Evolutionary conservation across 495 filamentous ascomycete genomes (phyloP), one percentile per base, ranked within the genome.

Genomic region (Neurospora discreta): DNA sequence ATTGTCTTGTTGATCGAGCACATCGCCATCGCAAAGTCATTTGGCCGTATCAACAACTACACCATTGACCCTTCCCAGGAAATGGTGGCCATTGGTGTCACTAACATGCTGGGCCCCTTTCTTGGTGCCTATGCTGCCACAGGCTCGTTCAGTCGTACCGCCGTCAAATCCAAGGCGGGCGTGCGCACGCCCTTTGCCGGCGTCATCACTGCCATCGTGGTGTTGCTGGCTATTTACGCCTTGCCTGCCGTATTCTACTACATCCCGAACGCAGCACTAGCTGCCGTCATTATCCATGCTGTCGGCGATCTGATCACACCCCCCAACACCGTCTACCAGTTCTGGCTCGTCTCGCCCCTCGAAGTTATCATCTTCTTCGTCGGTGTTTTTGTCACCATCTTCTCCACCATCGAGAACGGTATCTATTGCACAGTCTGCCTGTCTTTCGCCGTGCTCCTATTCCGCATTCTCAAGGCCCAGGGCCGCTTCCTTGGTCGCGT

Each of bases 21-120:
- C 78, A 94, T 95, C 74, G 91, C 96, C n/a, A 99, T 99, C 73
- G 93, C 94, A 41, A 99, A 99, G 81, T 98, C 95, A 0, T 99
- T 99, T 72, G 95, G 95, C 6, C 88, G 95, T 58, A 87, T 99
- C 74, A 98, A 98, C 84, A 98, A 98, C 82, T 99, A 99, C 81
- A 92, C 89, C n/a, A 98, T 99, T 80, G 89, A 98, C 74, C 96
- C 95, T 3, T 98, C 95, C 0, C 95, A 99, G 78, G 95, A 99
- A 77, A 89, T 99, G 82, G 91, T 99, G 33, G 96, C 92, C 33
- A 98, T 99, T 77, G 95, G 95, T 68, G 86, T 98, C 10, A 91
- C 90, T 23, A 99, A 99, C 79, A 84, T 98, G 41, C 86, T 99
- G 2, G 94, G 93, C 6, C 95, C 95, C 8, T 98, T 99, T 83